Base-by-base conservation (phyloP, 352 stramenopile species). In the Aphanomyces stellatus region DNA sequence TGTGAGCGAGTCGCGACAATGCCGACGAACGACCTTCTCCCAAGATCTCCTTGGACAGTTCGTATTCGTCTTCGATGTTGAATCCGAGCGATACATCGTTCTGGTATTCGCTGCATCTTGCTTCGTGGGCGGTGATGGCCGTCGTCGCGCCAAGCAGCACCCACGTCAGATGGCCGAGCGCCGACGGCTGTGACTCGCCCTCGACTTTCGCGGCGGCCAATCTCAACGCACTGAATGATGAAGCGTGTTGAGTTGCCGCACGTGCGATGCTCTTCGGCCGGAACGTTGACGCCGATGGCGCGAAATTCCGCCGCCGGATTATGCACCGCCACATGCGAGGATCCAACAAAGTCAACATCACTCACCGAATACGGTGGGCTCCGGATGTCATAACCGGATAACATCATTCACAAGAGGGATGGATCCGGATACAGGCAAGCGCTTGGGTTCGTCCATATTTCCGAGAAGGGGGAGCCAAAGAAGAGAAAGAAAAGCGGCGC, bases 31-130 rank as follows among this genome's bases (percentile, higher is more conserved):
- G 10, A 43, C 83, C 83, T 73, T 92, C 81, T 17, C 81, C 83
- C 37, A 92, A 79, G 62, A 92, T 85, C 70, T 92, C 83, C 72
- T 89, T 79, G 48, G 77, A 79, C 53, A 92, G 88, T 51, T 89
- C 77, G 65, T 88, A 92, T 64, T 78, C 76, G 27, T 89, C 77
- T 55, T 89, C 77, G 42, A 92, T 84, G 43, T 63, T 59, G 1
- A 22, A 28, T 22, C 46, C 46, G 17, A 53, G 24, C 17, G 17
- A 28, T 15, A 53, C 10, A 28, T 53, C 46, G 46, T 30, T 10
- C 17, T 2, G 17, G 19, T 15, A 53, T 10, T 22, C 46, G 25
- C 13, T 28, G 22, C 46, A 53, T 28, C 24, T 8, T 15, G 46
- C 13, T 46, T 46, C 37, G 19, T 8, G 17, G 19, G 25, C 10